These are phyloP conservation scores for Purshia tridentata DNA, from an alignment of 306 rosid genomes.

Conservation along the genomic window DNA sequence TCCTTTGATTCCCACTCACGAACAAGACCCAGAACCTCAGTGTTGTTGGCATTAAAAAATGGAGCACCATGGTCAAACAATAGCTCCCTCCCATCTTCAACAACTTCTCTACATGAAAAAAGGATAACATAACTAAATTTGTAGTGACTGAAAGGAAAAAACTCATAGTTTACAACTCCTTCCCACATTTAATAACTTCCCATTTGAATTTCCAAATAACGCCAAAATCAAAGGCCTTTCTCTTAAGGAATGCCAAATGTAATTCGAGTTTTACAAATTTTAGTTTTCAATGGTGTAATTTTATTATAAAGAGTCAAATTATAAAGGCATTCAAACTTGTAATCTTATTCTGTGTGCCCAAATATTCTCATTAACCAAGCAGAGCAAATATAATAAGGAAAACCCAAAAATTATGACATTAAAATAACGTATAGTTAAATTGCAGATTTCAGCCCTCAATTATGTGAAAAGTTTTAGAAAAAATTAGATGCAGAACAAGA, in stretches of 20 bases:
- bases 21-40: constrained; percentile 52
- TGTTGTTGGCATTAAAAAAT: constrained; percentile 58
- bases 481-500: neutral
- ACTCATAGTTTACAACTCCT: neutral
- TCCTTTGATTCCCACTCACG: constrained; percentile 79
- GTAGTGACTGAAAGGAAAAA: constrained; percentile 1
- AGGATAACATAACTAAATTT: neutral
- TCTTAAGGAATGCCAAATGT: neutral
- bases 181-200: neutral
- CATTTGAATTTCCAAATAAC: neutral
- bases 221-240: neutral
- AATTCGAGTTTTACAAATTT: no score
- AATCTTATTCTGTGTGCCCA: neutral
- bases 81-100: constrained; percentile 82
- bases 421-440: neutral
- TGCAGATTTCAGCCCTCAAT: neutral
- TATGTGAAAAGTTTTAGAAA: neutral
- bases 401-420: neutral
- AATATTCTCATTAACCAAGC: constrained; percentile 1
- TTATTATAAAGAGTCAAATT: neutral
- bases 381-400: neutral
- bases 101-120: constrained; percentile 49
- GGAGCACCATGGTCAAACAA: constrained; percentile 91
- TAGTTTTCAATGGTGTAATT: no score
- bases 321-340: neutral